Conservation (phyloP, 2,329 filamentous ascomycete species). For the Mycocentrospora acerina region DNA sequence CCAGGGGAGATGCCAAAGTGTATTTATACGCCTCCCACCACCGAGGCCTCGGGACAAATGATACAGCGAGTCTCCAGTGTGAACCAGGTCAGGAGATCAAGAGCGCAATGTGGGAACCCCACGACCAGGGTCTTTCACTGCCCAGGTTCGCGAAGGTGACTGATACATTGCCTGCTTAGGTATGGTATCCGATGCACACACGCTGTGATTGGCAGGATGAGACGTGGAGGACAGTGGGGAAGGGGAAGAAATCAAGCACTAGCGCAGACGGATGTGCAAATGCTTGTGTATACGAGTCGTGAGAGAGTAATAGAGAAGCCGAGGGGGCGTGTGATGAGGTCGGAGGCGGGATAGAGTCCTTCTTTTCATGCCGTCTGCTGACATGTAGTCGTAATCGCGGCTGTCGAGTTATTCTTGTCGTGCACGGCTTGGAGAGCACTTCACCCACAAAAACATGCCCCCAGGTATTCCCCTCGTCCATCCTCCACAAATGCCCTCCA, state of each 20-base stretch:
- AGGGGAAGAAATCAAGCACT: conserved; percentile 1
- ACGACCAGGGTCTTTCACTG: conserved; percentile 17
- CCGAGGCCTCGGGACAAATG: background rate
- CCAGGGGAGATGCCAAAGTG: conserved; percentile 6
- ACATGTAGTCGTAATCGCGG: too few species aligned
- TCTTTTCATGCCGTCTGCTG: too few species aligned
- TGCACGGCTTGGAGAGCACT: too few species aligned
- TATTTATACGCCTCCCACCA: conserved; percentile 13
- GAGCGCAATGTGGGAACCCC: conserved; percentile 18
- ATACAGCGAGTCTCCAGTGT: conserved; percentile 6
- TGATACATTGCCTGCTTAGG: conserved; percentile 14
- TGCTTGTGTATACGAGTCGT: background rate
- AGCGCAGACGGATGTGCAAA: background rate
- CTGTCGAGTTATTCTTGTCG: too few species aligned
- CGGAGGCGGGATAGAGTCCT: too few species aligned
- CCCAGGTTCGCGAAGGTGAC: conserved; percentile 9
- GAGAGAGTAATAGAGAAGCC: too few species aligned
- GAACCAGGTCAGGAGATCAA: conserved; percentile 7
- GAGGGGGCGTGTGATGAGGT: too few species aligned
- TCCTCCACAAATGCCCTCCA: conserved; percentile 19
- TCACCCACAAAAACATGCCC: background rate
- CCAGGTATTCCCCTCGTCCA: background rate
- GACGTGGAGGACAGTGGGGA: conserved; percentile 4
- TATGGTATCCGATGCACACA: conserved; percentile 17
- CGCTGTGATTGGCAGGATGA: conserved; percentile 13